phyloP scores from a whole-genome alignment of 345 rosid genomes.

The Cardamine occulta region DNA sequence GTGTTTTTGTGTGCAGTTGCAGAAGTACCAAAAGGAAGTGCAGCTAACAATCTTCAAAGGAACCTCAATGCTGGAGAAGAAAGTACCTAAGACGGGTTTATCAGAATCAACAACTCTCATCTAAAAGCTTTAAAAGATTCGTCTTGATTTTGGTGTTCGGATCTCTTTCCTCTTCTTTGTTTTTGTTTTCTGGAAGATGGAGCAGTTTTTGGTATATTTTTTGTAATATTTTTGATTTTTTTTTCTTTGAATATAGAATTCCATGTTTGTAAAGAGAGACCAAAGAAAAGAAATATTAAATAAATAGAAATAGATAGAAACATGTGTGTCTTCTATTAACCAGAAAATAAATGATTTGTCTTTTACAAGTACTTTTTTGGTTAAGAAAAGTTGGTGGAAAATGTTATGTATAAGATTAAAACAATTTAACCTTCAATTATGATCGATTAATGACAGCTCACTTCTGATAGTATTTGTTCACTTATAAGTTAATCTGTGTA shows the following conservation, averaged over 20 bases:
- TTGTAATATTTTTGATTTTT: conserved; percentile 16
- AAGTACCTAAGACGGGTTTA: conserved; percentile 46
- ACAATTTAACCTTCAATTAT: neutral
- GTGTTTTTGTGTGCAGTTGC: conserved; percentile 54
- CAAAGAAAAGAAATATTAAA: neutral
- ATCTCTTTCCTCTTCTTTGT: conserved; percentile 31
- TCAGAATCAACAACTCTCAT: conserved; percentile 40
- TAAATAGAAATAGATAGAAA: neutral
- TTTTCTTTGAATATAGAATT: conserved; percentile 30
- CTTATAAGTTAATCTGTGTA: too few species aligned
- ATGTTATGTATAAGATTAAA: neutral
- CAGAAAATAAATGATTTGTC: neutral
- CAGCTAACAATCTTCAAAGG: conserved; percentile 88
- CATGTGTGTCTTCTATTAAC: neutral
- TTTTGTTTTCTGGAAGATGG: conserved; percentile 20
- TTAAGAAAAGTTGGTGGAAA: neutral
- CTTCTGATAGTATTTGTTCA: too few species aligned
- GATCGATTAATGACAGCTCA: too few species aligned
- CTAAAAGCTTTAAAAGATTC: conserved; percentile 21
- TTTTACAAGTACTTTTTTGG: neutral
- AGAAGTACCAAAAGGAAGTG: conserved; percentile 61
- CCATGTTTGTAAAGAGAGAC: conserved; percentile 41
- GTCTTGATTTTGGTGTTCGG: conserved; percentile 27
- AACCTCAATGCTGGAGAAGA: conserved; percentile 85
- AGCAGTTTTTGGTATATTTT: conserved; percentile 1